Evolutionary conservation across 225 moss, liverwort and hornwort species (phyloP).

Genomic region (Asterella californica): DNA sequence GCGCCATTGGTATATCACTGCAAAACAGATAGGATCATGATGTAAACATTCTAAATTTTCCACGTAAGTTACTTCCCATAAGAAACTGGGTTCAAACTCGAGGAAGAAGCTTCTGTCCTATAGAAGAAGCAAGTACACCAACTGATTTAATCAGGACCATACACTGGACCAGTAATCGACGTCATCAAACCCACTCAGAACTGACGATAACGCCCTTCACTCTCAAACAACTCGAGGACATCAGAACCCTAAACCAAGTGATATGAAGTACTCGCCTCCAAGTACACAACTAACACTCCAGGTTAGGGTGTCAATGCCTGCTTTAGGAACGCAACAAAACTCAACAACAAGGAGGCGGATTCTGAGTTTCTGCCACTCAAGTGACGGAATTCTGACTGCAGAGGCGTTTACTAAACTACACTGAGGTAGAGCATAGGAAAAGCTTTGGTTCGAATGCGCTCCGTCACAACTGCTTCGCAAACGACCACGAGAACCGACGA

Average conservation of each 20-base stretch:
- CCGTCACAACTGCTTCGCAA: not conserved
- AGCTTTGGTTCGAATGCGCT: not conserved
- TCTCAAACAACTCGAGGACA: not conserved
- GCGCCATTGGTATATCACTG: slow-evolving; percentile 97
- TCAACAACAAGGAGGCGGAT: not conserved
- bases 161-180: not conserved
- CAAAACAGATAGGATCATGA: not conserved
- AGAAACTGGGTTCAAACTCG: not conserved
- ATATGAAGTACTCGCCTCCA: not conserved
- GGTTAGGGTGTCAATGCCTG: not conserved
- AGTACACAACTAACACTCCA: not conserved
- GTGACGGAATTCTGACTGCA: no score
- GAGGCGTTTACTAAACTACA: no score
- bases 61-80: not conserved
- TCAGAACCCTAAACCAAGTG: not conserved
- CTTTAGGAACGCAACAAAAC: not conserved
- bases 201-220: not conserved
- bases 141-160: not conserved
- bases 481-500: not conserved
- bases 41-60: not conserved
- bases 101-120: no score
- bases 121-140: no score
- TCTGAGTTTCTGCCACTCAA: no score
- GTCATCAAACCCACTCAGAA: no score
- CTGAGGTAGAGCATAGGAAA: not conserved